Evolutionary conservation across 805 yeast species (phyloP), one percentile per base, ranked within the genome.

Genomic region (Ogataea philodendri): DNA sequence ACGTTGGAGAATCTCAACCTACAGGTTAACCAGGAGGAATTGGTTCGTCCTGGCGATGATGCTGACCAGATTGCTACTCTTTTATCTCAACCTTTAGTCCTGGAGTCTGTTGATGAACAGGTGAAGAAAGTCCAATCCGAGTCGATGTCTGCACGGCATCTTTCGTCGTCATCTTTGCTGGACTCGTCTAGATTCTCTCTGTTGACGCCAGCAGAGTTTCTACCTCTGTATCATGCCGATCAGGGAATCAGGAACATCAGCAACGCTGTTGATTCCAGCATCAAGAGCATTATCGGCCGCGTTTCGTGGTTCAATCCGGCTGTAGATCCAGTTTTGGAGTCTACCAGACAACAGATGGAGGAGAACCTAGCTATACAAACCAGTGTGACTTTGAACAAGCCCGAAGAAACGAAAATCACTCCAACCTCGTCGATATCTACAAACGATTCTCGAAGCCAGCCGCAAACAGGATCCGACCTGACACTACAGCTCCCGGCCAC

Each of bases 161-260:
- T n/a, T n/a, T n/a, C n/a, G n/a, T 9, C 37, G 10, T 30, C 44
- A 23, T 32, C 45, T 7, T 24, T 42, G 26, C 11, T 45, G 15
- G 41, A 45, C 28, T 36, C 48, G 4, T 33, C 47, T 11, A 19
- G 46, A 14, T 36, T 36, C 19, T 41, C 43, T 10, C 21, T 47
- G 19, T 29, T 43, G 9, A 27, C 46, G 7, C 36, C 50, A 5
- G 15, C 49, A 9, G 59, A 54, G 18, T 54, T 54, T 19, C 41
- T 58, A 3, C 49, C 52, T 1, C 37, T 59, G 6, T 56, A 58
- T 25, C 56, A 54, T 28, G 64, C 66, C 1, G 65, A 62, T 38
- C 66, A 62, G 41, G 65, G 66, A 1, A 22, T 62, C 5, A 44
- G 60, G 32, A 52, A 57, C 8, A 57, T 62, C 10, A 58, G 65